Evolutionary conservation across 2,329 filamentous ascomycete genomes (phyloP).

Genomic region (Cadophora luteo-olivacea): DNA sequence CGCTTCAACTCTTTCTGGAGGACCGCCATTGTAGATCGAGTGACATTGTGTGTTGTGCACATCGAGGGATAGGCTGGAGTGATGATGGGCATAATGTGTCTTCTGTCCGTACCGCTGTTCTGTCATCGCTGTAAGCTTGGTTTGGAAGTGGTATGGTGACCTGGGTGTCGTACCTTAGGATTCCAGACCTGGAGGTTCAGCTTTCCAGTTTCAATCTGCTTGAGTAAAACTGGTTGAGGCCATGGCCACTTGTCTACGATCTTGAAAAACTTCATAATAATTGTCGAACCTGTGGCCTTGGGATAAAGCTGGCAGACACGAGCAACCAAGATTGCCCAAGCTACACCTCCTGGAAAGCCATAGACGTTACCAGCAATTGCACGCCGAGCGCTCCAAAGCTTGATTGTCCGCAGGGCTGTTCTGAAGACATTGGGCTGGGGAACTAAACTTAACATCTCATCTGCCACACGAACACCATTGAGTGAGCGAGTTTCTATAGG

Average conservation of each 20-base stretch:
- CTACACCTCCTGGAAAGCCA: slow-evolving; percentile 94
- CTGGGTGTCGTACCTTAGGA: slow-evolving; percentile 66
- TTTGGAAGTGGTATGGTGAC: slow-evolving; percentile 29
- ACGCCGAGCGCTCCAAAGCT: slow-evolving; percentile 92
- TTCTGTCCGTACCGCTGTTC: slow-evolving; percentile 68
- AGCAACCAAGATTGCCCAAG: slow-evolving; percentile 97
- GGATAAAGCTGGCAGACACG: slow-evolving; percentile 96
- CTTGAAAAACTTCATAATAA: slow-evolving; percentile 93
- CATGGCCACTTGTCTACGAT: slow-evolving; percentile 92
- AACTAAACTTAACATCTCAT: slow-evolving; percentile 88
- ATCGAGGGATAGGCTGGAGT: slow-evolving; percentile 97
- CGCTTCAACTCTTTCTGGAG: slow-evolving; percentile 84
- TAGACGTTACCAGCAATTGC: slow-evolving; percentile 97
- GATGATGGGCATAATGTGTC: slow-evolving; percentile 96
- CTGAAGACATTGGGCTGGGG: slow-evolving; percentile 91
- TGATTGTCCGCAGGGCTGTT: slow-evolving; percentile 87
- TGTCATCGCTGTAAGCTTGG: slow-evolving; percentile 62
- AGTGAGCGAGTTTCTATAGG: slow-evolving; percentile 87
- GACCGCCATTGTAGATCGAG: slow-evolving; percentile 81
- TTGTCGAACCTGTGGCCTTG: slow-evolving; percentile 84
- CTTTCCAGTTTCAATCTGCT: slow-evolving; percentile 82
- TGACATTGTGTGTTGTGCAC: slow-evolving; percentile 96
- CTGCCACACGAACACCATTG: slow-evolving; percentile 93
- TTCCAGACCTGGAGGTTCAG: slow-evolving; percentile 93
- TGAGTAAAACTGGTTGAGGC: slow-evolving; percentile 92